These are phyloP conservation scores for Talaromyces sp. DNA, from an alignment of 2,329 filamentous ascomycete genomes.

Conservation along the genomic window DNA sequence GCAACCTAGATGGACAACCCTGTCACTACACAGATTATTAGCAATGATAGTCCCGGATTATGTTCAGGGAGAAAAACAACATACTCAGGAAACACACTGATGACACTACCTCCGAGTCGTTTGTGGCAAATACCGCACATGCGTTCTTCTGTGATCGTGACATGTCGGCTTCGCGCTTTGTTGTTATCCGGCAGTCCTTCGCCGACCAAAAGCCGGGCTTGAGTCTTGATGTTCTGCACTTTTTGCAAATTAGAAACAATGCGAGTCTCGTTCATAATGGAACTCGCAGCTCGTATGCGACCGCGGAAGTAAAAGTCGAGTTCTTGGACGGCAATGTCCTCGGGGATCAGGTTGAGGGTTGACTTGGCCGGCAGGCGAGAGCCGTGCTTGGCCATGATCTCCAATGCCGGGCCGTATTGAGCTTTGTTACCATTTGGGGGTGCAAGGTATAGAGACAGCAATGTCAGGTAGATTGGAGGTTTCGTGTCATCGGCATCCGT, in stretches of 20 bases:
- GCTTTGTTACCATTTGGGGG: constrained; percentile 68
- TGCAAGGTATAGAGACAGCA: constrained; percentile 82
- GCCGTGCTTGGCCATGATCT: constrained; percentile 85
- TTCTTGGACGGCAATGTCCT: constrained; percentile 68
- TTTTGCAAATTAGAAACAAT: constrained; percentile 72
- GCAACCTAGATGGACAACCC: constrained; percentile 76
- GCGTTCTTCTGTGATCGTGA: constrained; percentile 79
- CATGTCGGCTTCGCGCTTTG: constrained; percentile 58
- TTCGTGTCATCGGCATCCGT: constrained; percentile 50
- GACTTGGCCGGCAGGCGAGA: constrained; percentile 82
- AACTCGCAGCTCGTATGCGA: constrained; percentile 80
- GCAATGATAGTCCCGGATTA: neutral
- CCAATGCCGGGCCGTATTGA: constrained; percentile 72
- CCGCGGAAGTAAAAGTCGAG: constrained; percentile 89
- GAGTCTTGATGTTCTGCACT: constrained; percentile 70
- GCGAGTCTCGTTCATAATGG: constrained; percentile 70
- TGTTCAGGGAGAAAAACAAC: constrained; percentile 22
- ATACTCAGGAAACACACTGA: constrained; percentile 82
- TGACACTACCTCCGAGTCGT: constrained; percentile 81
- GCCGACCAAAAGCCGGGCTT: constrained; percentile 68
- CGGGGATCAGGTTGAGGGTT: constrained; percentile 79
- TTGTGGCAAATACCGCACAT: constrained; percentile 93
- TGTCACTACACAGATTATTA: constrained; percentile 32
- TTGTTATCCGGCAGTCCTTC: constrained; percentile 49
- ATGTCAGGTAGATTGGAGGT: constrained; percentile 83